Conservation (phyloP, 345 rosid species). For the Psidium guajava region DNA sequence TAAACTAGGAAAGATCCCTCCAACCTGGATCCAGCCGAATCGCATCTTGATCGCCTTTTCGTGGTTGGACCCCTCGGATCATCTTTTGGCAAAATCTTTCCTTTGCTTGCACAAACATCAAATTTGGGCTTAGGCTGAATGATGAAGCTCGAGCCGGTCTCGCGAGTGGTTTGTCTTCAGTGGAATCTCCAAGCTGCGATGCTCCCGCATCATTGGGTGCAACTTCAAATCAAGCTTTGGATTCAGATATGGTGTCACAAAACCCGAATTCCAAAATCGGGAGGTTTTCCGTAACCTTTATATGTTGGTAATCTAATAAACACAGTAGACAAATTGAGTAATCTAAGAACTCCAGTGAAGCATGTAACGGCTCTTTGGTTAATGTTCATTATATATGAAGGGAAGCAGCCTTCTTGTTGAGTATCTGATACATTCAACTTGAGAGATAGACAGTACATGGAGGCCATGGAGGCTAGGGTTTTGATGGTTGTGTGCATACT, state of each 20-base stretch:
- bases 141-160: no score
- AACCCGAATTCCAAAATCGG: background rate
- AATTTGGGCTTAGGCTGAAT: no score
- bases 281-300: background rate
- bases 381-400: no score
- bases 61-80: no score
- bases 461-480: background rate
- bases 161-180: no score
- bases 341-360: background rate
- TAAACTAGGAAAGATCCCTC: no score
- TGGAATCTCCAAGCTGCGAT: no score
- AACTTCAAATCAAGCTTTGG: background rate
- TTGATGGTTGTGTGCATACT: background rate
- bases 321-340: background rate
- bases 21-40: no score
- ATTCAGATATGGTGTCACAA: background rate
- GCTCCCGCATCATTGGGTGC: background rate
- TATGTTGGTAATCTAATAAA: background rate
- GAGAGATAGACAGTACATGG: background rate
- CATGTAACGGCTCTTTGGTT: background rate
- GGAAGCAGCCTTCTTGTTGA: background rate
- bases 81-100: no score
- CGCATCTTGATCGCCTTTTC: no score
- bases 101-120: no score
- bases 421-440: background rate